Evolutionary conservation across 2,329 filamentous ascomycete genomes (phyloP), one percentile per base, ranked within the genome.

Genomic region (Colletotrichum lini): DNA sequence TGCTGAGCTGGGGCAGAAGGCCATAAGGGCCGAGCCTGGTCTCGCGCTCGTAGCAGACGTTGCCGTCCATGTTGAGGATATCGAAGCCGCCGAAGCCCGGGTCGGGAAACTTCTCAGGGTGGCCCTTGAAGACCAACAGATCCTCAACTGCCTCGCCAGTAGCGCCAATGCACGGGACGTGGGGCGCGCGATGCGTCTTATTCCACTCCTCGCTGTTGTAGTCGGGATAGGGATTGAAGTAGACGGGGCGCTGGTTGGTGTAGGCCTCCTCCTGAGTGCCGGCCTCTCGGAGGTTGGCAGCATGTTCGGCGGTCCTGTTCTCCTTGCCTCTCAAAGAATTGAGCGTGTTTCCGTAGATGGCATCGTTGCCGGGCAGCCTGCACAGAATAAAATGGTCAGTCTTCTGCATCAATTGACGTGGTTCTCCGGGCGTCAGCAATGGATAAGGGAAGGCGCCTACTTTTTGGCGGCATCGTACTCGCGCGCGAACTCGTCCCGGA

Each of bases 11-110:
- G 35, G 87, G 83, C 2, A 81, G 81, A 73, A 89, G 83, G 3
- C 91, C 90, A 74, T 93, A 94, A 23, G 87, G 87, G 15, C 92
- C 91, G 49, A 94, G 89, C 64, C 93, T 89, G 7, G 91, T 90
- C 75, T 93, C 88, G 47, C 92, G 84, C 78, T 93, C 91, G 75
- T 90, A 92, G 80, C 91, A 93, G 18, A 93, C 76, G 71, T 91
- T 87, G 18, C 84, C 84, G 65, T 93, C 89, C 56, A 94, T 84
- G 16, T 85, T 88, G 60, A 93, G 80, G 6, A 87, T 82, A 35
- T 87, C 83, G 76, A 90, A 91, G 74, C 89, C 89, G 26, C 92
- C 92, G 65, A 94, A 88, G 44, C 87, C 84, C 2, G 91, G 87
- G 13, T 84, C 79, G 0, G 91, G 90, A 75, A 92, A 93, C 4